Conservation (phyloP, 768 basidiomycete species). For the Russula olivacea region DNA sequence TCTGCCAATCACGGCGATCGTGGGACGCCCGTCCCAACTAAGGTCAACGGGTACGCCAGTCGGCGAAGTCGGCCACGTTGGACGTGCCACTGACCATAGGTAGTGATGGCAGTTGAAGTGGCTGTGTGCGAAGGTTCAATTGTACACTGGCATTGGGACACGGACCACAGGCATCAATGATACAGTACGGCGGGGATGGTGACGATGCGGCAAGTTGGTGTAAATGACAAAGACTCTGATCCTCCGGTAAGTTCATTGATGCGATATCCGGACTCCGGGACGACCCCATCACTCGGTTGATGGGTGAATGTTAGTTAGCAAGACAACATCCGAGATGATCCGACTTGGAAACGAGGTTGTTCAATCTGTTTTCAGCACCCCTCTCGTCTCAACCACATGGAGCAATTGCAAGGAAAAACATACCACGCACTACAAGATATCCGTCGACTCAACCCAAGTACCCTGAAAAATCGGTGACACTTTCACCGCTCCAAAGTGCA, state of each 20-base stretch:
- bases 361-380: too few species aligned
- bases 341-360: too few species aligned
- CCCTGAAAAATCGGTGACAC: neutral
- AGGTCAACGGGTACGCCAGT: neutral
- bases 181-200: neutral
- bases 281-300: neutral
- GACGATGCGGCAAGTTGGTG: neutral
- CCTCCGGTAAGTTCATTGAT: too few species aligned
- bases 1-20: neutral
- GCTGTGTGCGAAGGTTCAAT: neutral
- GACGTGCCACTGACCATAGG: neutral
- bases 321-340: too few species aligned
- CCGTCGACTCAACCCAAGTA: too few species aligned
- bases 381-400: too few species aligned
- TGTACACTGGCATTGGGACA: neutral
- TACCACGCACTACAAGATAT: too few species aligned
- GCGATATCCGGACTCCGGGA: neutral
- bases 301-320: too few species aligned
- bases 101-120: neutral
- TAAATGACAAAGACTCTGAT: too few species aligned
- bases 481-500: neutral
- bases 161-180: neutral
- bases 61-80: neutral
- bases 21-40: neutral
- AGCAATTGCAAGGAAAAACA: too few species aligned